Base-by-base conservation (phyloP, 1,139 yeast species). In the Suhomyces terraborum region DNA sequence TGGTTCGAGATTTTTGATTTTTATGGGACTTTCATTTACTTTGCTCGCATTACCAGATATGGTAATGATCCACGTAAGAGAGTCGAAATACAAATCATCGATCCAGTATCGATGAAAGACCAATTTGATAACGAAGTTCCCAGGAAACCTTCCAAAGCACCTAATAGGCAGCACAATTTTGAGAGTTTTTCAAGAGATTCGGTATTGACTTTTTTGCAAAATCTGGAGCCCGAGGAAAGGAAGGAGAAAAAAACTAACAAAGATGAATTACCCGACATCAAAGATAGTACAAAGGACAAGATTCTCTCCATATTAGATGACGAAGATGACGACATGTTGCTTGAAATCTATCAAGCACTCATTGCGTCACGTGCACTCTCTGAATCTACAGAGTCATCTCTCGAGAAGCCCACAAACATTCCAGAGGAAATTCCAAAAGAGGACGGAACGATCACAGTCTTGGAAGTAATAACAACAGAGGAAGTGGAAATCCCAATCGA, bases 1-100 rank as follows among this genome's bases (percentile, higher is more conserved):
- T 69, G 74, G 73, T 65, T 56, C 43, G 76, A 71, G 41, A 33
- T 70, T 10, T 71, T 68, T 46, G 66, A 69, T 45, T 50, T 52
- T 40, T 48, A 46, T 31, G 77, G 76, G 0, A 48, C 59, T 26
- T 61, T 69, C 22, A 25, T 58, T 23, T 50, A 52, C 3, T 42
- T 69, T 17, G 49, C 60, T 7, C 56, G 60, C 27, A 46, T 69
- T 2, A 44, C 46, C 6, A 51, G 69, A 35, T 59, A 59, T 26
- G 67, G 66, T 3, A 32, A 39, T 0, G 38, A 37, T 0, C 42
- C 41, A 3, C 40, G 48, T 8, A 51, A 49, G 18, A 36, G 20
- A 10, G 38, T 68, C 6, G 42, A 38, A 3, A 38, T 68, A 2
- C 61, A 55, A 38, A 28, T 59, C n/a, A 50, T 67, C 6, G 66